These are phyloP conservation scores for Epithemia pelagica DNA, from an alignment of 108 stramenopile species.

Conservation along the genomic window DNA sequence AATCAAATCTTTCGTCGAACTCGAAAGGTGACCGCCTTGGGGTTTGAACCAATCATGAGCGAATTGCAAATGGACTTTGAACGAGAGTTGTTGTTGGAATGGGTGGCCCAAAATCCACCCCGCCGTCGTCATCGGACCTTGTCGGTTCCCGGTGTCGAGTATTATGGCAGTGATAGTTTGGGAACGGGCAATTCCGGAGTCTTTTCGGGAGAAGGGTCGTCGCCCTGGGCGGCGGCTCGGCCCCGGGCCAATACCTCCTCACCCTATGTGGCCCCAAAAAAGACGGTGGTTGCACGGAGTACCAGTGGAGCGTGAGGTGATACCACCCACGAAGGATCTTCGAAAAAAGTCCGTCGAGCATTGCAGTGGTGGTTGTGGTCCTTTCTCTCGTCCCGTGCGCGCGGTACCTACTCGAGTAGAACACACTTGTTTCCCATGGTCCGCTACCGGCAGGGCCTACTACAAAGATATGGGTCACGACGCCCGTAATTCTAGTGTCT, in stretches of 20 bases:
- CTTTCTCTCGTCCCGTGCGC: no score
- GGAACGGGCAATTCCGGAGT: constrained; percentile 37
- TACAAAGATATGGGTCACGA: no score
- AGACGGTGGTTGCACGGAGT: no score
- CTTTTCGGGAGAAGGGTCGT: constrained; percentile 1
- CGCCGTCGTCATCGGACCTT: constrained; percentile 34
- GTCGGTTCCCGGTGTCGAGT: constrained; percentile 46
- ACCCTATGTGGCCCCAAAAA: background rate
- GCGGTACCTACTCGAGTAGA: no score
- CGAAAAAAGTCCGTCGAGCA: no score
- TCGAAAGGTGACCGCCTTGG: constrained; percentile 45
- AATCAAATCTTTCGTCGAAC: constrained; percentile 46
- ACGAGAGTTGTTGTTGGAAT: constrained; percentile 47
- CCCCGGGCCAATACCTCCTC: constrained; percentile 1
- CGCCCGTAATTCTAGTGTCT: no score
- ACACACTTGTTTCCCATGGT: no score
- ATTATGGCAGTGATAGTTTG: constrained; percentile 17
- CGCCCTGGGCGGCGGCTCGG: background rate
- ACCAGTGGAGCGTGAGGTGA: no score
- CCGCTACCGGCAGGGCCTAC: no score
- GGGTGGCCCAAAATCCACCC: constrained; percentile 42
- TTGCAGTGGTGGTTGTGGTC: no score
- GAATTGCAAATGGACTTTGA: constrained; percentile 48
- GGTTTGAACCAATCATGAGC: constrained; percentile 75
- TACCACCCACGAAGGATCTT: no score